Evolutionary conservation across 2,329 filamentous ascomycete species (phyloP).

Genomic region (Sporothrix inflata): DNA sequence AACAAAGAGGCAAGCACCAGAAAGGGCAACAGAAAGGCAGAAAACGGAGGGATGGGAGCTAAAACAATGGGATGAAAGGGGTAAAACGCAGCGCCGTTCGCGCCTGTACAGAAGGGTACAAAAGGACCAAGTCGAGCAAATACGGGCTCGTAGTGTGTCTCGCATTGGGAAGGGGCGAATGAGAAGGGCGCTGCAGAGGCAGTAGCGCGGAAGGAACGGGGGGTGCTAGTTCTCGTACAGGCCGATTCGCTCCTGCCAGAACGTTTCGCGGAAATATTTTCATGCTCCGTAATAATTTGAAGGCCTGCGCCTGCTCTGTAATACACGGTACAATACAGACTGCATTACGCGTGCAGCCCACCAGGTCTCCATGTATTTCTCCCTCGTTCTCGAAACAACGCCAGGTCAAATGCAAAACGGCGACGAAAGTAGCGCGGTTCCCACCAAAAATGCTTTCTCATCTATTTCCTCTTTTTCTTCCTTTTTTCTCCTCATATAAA

Average conservation of each 20-base stretch:
- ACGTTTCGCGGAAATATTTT: conserved; percentile 20
- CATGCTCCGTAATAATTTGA: conserved; percentile 9
- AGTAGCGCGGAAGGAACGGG: conserved; percentile 19
- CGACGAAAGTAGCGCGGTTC: conserved; percentile 11
- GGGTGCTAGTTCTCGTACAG: background rate
- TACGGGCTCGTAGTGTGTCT: background rate
- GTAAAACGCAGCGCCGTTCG: background rate
- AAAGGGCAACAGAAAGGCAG: background rate
- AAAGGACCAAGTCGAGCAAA: background rate
- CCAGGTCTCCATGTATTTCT: background rate
- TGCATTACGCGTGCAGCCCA: background rate
- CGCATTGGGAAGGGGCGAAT: conserved; percentile 22
- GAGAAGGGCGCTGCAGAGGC: background rate
- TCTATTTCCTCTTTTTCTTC: too few relatives aligned
- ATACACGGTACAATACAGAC: too few relatives aligned
- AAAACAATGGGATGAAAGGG: conserved; percentile 10
- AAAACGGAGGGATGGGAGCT: background rate
- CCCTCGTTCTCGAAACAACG: background rate
- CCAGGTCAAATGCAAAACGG: conserved; percentile 14
- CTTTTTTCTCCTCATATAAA: background rate
- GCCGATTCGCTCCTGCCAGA: background rate
- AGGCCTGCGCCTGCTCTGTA: conserved; percentile 13
- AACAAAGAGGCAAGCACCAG: conserved; percentile 8
- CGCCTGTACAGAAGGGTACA: background rate
- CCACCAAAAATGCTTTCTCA: background rate